phyloP scores from a whole-genome alignment of 805 yeast species.

The Allodekkera sacchari region DNA sequence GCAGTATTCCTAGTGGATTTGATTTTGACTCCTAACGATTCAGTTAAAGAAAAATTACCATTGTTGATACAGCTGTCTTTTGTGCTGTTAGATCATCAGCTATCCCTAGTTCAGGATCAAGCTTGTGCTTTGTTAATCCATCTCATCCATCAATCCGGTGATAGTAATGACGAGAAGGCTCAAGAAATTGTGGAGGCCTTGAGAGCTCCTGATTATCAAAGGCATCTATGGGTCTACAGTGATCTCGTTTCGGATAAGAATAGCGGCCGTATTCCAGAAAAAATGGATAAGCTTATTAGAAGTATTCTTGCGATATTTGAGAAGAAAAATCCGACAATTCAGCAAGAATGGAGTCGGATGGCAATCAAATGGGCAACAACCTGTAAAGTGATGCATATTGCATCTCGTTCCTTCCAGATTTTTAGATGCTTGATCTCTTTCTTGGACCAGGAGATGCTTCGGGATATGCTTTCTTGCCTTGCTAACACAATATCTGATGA shows the following conservation, averaged over 20 bases:
- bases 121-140: conserved; percentile 71
- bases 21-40: conserved; percentile 56
- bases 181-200: conserved; percentile 50
- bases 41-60: conserved; percentile 54
- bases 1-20: conserved; percentile 79
- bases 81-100: conserved; percentile 81
- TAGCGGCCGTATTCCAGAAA: conserved; percentile 78
- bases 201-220: conserved; percentile 41
- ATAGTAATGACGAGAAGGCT: conserved; percentile 43
- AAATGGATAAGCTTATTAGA: conserved; percentile 71
- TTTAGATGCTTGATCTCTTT: conserved; percentile 78
- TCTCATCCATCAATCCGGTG: conserved; percentile 54
- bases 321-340: conserved; percentile 41
- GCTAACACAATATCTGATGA: conserved; percentile 92
- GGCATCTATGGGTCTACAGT: conserved; percentile 73
- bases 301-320: conserved; percentile 51
- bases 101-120: conserved; percentile 74
- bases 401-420: conserved; percentile 91
- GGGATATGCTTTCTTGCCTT: conserved; percentile 87
- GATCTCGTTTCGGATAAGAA: conserved; percentile 68
- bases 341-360: conserved; percentile 75
- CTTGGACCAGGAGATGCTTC: conserved; percentile 79
- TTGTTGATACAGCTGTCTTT: conserved; percentile 70
- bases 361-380: conserved; percentile 94
- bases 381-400: conserved; percentile 94